Conservation (phyloP, 2,329 filamentous ascomycete genomes). For the Colletotrichum siamense region DNA sequence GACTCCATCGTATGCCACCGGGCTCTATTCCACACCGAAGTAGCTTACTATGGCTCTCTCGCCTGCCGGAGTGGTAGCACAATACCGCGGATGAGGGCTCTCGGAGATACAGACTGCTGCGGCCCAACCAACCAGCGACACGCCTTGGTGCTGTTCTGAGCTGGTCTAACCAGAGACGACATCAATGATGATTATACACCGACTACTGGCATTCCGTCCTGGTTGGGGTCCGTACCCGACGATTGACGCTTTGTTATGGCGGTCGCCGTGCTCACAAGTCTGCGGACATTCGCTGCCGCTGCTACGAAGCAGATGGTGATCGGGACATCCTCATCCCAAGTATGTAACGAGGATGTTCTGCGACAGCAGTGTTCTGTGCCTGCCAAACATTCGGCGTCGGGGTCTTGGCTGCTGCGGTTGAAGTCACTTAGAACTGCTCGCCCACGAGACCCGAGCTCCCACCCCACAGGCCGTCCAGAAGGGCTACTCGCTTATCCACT, state of each 20-base stretch:
- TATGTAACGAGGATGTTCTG: neutral
- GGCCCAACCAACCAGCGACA: too few relatives aligned
- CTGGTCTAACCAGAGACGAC: neutral
- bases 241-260: neutral
- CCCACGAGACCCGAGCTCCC: too few relatives aligned
- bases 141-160: too few relatives aligned
- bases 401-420: neutral
- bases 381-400: neutral
- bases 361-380: neutral
- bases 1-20: neutral
- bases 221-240: neutral
- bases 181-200: neutral
- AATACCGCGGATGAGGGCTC: neutral
- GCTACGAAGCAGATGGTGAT: neutral
- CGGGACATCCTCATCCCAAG: neutral
- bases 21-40: neutral
- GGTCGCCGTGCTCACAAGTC: neutral
- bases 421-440: neutral
- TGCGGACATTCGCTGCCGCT: neutral
- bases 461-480: too few relatives aligned
- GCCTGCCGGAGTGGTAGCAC: neutral
- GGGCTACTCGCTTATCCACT: too few relatives aligned
- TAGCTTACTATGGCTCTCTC: neutral
- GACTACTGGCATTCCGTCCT: neutral
- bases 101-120: neutral